phyloP scores from a whole-genome alignment of 345 rosid species.

The Chamaenerion angustifolium region DNA sequence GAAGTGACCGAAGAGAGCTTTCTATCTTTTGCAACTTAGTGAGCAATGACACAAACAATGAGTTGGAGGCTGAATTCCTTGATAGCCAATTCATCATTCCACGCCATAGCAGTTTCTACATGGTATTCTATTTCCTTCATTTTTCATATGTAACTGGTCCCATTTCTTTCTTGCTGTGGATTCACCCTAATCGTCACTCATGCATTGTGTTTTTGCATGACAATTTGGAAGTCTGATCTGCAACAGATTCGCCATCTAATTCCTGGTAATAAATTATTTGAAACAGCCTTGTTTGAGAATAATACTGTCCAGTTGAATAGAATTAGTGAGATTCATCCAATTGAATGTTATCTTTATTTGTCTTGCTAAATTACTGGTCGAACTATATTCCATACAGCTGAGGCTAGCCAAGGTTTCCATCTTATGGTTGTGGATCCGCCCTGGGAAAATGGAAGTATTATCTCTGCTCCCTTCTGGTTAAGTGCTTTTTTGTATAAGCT shows the following conservation, averaged over 20 bases:
- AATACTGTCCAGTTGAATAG: background rate
- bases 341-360: background rate
- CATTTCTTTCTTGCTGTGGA: background rate
- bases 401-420: slow-evolving; percentile 39
- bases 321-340: background rate
- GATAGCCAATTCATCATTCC: slow-evolving; percentile 39
- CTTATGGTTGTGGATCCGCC: slow-evolving; percentile 83
- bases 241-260: slow-evolving; percentile 61
- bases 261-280: slow-evolving; percentile 46
- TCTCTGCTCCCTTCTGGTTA: slow-evolving; percentile 1
- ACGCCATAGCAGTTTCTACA: slow-evolving; percentile 59
- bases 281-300: background rate
- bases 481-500: slow-evolving; percentile 5
- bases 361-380: too few relatives aligned
- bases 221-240: slow-evolving; percentile 55
- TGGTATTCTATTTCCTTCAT: slow-evolving; percentile 30
- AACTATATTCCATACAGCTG: slow-evolving; percentile 29
- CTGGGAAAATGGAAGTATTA: slow-evolving; percentile 80
- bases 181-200: background rate
- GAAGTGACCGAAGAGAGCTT: slow-evolving; percentile 27
- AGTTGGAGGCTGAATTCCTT: slow-evolving; percentile 54
- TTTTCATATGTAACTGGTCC: background rate
- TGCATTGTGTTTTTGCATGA: slow-evolving; percentile 7
- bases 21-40: slow-evolving; percentile 43
- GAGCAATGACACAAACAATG: slow-evolving; percentile 35